Base-by-base conservation (phyloP, 169 alveolate genomes). In the Perkinsus olseni region DNA sequence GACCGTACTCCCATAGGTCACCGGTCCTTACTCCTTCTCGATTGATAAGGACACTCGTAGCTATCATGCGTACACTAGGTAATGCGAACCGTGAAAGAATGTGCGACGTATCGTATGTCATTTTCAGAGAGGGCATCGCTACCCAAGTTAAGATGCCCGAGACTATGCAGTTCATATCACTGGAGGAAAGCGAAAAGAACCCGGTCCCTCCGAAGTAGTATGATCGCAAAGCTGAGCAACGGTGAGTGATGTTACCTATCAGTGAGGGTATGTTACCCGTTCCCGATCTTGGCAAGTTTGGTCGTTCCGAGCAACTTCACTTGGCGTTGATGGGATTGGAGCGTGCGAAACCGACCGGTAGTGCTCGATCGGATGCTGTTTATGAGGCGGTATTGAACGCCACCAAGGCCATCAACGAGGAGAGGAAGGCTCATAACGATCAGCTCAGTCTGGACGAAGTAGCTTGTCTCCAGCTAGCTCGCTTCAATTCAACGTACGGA, bases 221-320 rank as follows among this genome's bases (percentile, higher is more conserved):
- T 45, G 17, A 13, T 48, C 91, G 38, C 17, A 24, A 6, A 3
- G 17, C 34, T 62, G 17, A 6, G 13, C 97, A n/a, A 92, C 97
- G 0, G 92, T 74, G 74, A 95, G 96, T 40, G 99, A 99, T 0
- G 93, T 97, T 39, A 40, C 97, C 97, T 48, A 95, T 96, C 48
- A 96, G 97, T 10, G 97, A 94, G 91, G 97, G 74, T 40, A 96
- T 95, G 95, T 94, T 98, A 92, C 95, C 96, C 74, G 96, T 98
- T 38, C 97, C 98, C 37, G 99, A 99, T 96, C 96, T 98, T 94
- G 98, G 98, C 94, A 98, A 98, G 95, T 97, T 98, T 94, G 99
- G 99, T n/a, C 94, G 99, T 92, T 96, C 99, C 34, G 99, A 98
- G 94, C 98, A 98, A 96, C 97, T 99, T 39, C 99, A 98, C 94